phyloP scores from a whole-genome alignment of 2,329 filamentous ascomycete species.

The Sclerotinia glacialis region DNA sequence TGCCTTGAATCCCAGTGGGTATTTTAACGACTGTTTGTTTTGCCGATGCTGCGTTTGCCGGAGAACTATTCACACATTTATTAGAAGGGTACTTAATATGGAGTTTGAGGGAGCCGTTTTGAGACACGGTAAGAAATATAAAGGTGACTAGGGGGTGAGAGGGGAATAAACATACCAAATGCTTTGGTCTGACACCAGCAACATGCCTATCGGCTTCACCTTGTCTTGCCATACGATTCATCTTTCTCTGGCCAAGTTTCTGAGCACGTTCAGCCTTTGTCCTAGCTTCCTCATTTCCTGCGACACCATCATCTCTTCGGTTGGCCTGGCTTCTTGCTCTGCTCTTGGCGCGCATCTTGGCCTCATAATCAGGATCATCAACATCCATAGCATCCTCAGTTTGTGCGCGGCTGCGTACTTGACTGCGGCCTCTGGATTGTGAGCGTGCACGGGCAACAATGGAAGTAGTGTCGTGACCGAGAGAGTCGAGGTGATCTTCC shows the following conservation, averaged over 20 bases:
- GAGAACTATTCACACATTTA: conserved; percentile 57
- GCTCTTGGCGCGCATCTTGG: conserved; percentile 69
- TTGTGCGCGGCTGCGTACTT: conserved; percentile 59
- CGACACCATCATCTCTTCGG: conserved; percentile 74
- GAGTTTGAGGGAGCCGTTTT: neutral
- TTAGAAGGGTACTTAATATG: conserved; percentile 29
- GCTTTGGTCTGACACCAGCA: conserved; percentile 77
- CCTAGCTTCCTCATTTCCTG: conserved; percentile 57
- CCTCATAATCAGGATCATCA: conserved; percentile 54
- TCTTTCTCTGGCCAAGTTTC: conserved; percentile 94
- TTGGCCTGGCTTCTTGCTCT: conserved; percentile 65
- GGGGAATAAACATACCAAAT: conserved; percentile 66
- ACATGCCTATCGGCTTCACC: conserved; percentile 95
- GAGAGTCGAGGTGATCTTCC: conserved; percentile 77
- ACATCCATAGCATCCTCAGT: conserved; percentile 75
- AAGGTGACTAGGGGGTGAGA: neutral
- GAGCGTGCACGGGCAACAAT: conserved; percentile 71
- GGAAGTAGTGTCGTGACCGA: conserved; percentile 79
- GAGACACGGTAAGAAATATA: neutral
- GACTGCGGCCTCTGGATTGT: conserved; percentile 68
- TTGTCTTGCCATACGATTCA: conserved; percentile 96
- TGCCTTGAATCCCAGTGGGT: conserved; percentile 17
- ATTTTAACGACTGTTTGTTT: conserved; percentile 68
- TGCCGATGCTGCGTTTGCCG: conserved; percentile 92
- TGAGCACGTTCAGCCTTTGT: conserved; percentile 80